Evolutionary conservation across 106 monocot species (phyloP), one percentile per base, ranked within the genome.

Genomic region (Dactylorhiza incarnata): DNA sequence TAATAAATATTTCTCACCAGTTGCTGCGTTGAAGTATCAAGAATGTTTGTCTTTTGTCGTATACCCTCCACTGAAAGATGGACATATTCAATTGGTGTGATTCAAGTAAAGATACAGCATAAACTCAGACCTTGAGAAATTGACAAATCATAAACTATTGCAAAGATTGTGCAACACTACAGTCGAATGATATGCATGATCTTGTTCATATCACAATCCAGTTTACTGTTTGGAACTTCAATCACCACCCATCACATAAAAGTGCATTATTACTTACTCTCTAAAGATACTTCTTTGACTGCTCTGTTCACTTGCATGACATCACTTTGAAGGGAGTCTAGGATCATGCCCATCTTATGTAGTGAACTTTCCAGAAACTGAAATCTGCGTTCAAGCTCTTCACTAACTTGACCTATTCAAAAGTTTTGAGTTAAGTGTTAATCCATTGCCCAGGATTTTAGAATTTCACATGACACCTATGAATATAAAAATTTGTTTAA

Each of bases 321-420:
- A 76, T 99, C 94, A 79, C 72, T 78, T 74, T 94, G 99, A 70
- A 92, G 82, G 59, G 84, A 81, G 65, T 90, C 91, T 55, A 99
- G 55, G 23, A 90, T 81, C 77, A 88, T 94, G 48, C 89, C 85
- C 58, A 91, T 26, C 80, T 85, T 99, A 80, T 65, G 88, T 78
- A 99, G 13, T 54, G 86, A 87, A 65, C 74, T 80, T 78, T 94
- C 94, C 76, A 89, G 80, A 6, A 81, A 80, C 67, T 85, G 84
- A 79, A 94, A 62, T 81, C 80, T 92, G 78, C 74, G 87, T 56
- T 94, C 94, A 78, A 94, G 72, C 75, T 94, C 90, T 76, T 99
- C 92, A 76, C 61, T 92, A 47, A 85, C 80, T 68, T 85, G 88
- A 81, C 79, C 99, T 94, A 87, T 45, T 65, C 44, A 77, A 75